Conservation (phyloP, 768 basidiomycete species). For the Cyclocybe aegerita region DNA sequence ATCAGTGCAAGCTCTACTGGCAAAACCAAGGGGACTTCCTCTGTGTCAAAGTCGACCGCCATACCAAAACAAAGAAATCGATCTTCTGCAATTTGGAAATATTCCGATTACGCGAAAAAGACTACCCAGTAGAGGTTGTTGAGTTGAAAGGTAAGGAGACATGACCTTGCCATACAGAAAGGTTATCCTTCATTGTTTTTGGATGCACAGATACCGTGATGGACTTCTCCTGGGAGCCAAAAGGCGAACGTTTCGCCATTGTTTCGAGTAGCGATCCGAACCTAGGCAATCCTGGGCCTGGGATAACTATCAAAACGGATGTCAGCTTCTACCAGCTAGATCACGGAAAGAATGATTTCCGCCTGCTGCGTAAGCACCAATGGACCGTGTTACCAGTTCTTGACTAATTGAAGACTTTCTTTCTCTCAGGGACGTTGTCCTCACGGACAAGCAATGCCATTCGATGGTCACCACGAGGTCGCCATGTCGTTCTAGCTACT, state of each 20-base stretch:
- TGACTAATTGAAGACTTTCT: slow-evolving; percentile 7
- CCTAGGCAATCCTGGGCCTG: slow-evolving; percentile 84
- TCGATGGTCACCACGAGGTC: slow-evolving; percentile 94
- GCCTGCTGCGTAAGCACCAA: slow-evolving; percentile 66
- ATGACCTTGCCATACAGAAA: not conserved
- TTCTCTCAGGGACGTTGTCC: slow-evolving; percentile 63
- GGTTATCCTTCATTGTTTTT: slow-evolving; percentile 10
- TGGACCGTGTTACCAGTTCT: not conserved
- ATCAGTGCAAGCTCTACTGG: slow-evolving; percentile 95
- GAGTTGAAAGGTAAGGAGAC: slow-evolving; percentile 84
- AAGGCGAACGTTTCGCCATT: slow-evolving; percentile 93
- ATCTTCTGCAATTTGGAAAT: slow-evolving; percentile 98
- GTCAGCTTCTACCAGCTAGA: slow-evolving; percentile 96
- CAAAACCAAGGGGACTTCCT: slow-evolving; percentile 98
- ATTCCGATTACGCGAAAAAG: slow-evolving; percentile 96
- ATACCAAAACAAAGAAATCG: slow-evolving; percentile 98
- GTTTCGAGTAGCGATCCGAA: slow-evolving; percentile 94
- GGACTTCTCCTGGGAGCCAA: slow-evolving; percentile 99
- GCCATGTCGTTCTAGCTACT: slow-evolving; percentile 94
- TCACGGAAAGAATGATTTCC: slow-evolving; percentile 91
- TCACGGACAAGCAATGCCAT: slow-evolving; percentile 89
- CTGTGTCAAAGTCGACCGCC: slow-evolving; percentile 98
- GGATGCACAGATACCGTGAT: slow-evolving; percentile 74
- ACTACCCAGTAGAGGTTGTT: slow-evolving; percentile 95
- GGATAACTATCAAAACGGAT: slow-evolving; percentile 94